Percentiles rank a stretch among this genome's conserved stretches.
Conservation (phyloP, 139 green algal species). For the Micromonas pusilla region DNA sequence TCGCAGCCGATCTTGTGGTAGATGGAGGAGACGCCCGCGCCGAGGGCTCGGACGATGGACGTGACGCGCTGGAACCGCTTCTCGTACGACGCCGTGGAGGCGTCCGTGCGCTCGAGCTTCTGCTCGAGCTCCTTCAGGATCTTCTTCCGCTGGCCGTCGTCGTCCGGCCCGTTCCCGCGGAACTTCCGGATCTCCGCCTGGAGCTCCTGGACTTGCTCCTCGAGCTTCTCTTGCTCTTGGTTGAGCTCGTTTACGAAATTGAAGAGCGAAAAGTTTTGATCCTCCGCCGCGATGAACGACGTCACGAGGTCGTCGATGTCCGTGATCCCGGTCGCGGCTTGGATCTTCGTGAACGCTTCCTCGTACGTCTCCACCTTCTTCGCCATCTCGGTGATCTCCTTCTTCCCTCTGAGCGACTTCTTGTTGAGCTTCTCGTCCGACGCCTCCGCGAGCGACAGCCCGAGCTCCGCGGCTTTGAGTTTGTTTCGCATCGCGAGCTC, state of each 20-base stretch:
- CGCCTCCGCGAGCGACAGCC: neutral
- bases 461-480: neutral
- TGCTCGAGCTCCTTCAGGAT: constrained; percentile 37
- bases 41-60: constrained; percentile 40
- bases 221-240: constrained; percentile 62
- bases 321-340: constrained; percentile 54
- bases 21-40: neutral
- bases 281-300: constrained; percentile 59
- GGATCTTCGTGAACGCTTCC: constrained; percentile 71
- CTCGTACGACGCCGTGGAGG: constrained; percentile 48
- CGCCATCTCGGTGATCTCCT: constrained; percentile 50
- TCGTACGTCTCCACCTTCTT: constrained; percentile 67
- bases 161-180: constrained; percentile 21
- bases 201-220: constrained; percentile 44
- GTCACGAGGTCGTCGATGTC: constrained; percentile 70
- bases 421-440: constrained; percentile 40
- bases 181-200: constrained; percentile 49
- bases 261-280: constrained; percentile 69
- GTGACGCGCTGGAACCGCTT: constrained; percentile 40
- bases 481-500: constrained; percentile 21
- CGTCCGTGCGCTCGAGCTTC: constrained; percentile 39
- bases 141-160: constrained; percentile 36
- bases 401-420: constrained; percentile 30
- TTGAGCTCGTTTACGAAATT: constrained; percentile 79
- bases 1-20: constrained; percentile 35